Evolutionary conservation across 768 basidiomycete species (phyloP), one percentile per base, ranked within the genome.

Genomic region (Lactifluus subvellereus): DNA sequence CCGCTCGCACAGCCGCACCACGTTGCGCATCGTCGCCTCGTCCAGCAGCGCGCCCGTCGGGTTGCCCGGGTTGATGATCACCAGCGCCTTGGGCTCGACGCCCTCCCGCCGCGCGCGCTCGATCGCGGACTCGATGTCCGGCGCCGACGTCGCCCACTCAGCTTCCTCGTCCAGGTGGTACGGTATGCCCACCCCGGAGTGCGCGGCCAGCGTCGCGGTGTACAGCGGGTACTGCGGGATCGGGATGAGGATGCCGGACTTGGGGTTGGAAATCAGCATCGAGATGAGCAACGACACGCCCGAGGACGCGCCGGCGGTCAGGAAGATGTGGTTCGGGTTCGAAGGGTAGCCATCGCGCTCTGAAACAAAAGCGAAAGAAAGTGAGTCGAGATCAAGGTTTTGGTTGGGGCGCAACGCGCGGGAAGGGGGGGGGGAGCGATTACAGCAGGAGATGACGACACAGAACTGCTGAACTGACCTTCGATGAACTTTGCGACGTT

Each of bases 141-240:
- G 71, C 45, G 85, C 78, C 52, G 88, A 87, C 18, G 94, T 92
- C 7, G 88, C 83, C 96, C 96, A 99, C 52, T 76, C 89, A 2
- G 83, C 76, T 1, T 82, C 70, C 74, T 97, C 95, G 67, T 93
- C 85, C 20, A 98, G 88, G 74, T 90, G 84, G 76, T 98, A 99
- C 0, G 94, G 91, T 47, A 98, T 77, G 0, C 91, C 78, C 6
- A 81, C 77, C n/a, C 94, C 95, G 50, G 80, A 80, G 72, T 83
- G 84, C 69, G 94, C 88, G 1, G 96, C 91, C 54, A 99, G 85
- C 1, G 94, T 86, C 37, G 96, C 96, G 42, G 95, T 98, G 75
- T 99, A 99, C 11, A 99, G 81, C 1, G 96, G 96, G 73, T 99
- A 98, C 76, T 99, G 96, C 2, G 96, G 96, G 66, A 99, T 98